A percentile compares a stretch with the other conserved stretches of the same genome.
Conservation (phyloP, 208 protist genomes). For the Crithidia expoeki region DNA sequence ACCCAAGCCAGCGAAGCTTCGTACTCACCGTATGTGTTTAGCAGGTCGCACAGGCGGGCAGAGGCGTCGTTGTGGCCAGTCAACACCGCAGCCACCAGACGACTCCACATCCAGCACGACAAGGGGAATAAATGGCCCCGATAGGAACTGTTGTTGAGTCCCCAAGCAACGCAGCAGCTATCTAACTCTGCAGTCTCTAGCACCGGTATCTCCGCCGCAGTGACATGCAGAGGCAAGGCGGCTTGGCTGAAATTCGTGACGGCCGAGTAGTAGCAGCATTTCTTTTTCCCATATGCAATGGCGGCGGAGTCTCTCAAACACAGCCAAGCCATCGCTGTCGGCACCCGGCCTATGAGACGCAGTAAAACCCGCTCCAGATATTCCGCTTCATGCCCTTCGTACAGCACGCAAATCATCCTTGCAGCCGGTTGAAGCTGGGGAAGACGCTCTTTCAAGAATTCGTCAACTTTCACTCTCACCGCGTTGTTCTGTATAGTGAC, state of each 20-base stretch:
- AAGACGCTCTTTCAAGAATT: background rate
- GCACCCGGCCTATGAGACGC: slow-evolving; percentile 5
- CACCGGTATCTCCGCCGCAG: background rate
- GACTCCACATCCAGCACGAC: slow-evolving; percentile 11
- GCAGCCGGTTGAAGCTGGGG: slow-evolving; percentile 26
- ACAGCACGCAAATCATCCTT: slow-evolving; percentile 37
- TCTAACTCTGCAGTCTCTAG: background rate
- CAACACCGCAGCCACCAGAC: slow-evolving; percentile 13
- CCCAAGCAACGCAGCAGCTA: slow-evolving; percentile 13
- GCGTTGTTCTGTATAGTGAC: background rate
- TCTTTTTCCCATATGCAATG: background rate
- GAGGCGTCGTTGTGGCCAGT: slow-evolving; percentile 1
- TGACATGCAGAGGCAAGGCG: background rate
- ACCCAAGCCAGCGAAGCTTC: slow-evolving; percentile 11
- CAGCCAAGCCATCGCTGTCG: slow-evolving; percentile 27
- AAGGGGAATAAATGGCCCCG: slow-evolving; percentile 7
- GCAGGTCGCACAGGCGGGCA: background rate
- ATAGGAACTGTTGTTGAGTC: slow-evolving; percentile 13
- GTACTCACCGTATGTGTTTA: slow-evolving; percentile 13
- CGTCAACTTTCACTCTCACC: background rate
- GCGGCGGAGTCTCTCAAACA: slow-evolving; percentile 12
- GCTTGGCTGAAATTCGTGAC: slow-evolving; percentile 4
- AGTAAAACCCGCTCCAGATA: slow-evolving; percentile 33
- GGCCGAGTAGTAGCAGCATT: slow-evolving; percentile 17
- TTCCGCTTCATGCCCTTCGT: slow-evolving; percentile 30